These are phyloP conservation scores for Ramichloridium luteum DNA, from an alignment of 2,329 filamentous ascomycete genomes.

Conservation along the genomic window DNA sequence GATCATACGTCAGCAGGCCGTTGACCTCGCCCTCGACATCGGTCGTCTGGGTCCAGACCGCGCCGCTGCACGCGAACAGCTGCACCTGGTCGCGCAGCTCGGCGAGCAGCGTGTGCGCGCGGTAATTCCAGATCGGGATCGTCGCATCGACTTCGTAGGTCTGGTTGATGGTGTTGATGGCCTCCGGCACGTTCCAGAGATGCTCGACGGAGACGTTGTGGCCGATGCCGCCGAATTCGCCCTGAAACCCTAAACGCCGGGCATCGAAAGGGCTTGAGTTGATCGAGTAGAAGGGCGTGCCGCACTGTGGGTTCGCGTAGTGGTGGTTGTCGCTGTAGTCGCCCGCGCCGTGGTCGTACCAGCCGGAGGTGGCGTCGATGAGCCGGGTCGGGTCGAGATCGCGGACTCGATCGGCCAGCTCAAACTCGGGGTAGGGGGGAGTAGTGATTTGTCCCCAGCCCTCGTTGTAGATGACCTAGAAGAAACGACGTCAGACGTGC, in stretches of 20 bases:
- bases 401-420: slow-evolving; percentile 43
- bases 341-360: slow-evolving; percentile 55
- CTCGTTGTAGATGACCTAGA: slow-evolving; percentile 59
- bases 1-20: slow-evolving; percentile 52
- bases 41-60: slow-evolving; percentile 61
- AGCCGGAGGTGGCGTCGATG: slow-evolving; percentile 51
- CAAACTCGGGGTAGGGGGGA: slow-evolving; percentile 42
- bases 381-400: slow-evolving; percentile 51
- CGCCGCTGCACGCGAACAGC: slow-evolving; percentile 51
- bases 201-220: slow-evolving; percentile 51
- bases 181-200: slow-evolving; percentile 51
- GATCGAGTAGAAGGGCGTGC: slow-evolving; percentile 54
- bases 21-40: slow-evolving; percentile 67
- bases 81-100: slow-evolving; percentile 40
- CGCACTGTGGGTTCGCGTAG: slow-evolving; percentile 60
- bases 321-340: slow-evolving; percentile 61
- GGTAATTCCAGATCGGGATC: slow-evolving; percentile 53
- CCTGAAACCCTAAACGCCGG: slow-evolving; percentile 53
- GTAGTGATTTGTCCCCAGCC: slow-evolving; percentile 52
- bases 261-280: slow-evolving; percentile 45
- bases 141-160: slow-evolving; percentile 55
- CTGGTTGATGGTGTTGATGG: slow-evolving; percentile 49
- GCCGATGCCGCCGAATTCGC: slow-evolving; percentile 60
- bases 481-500: background rate
- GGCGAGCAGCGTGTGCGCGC: slow-evolving; percentile 40